These are phyloP conservation scores for Bidens hawaiensis DNA, from an alignment of 140 eudicot genomes.

Conservation along the genomic window DNA sequence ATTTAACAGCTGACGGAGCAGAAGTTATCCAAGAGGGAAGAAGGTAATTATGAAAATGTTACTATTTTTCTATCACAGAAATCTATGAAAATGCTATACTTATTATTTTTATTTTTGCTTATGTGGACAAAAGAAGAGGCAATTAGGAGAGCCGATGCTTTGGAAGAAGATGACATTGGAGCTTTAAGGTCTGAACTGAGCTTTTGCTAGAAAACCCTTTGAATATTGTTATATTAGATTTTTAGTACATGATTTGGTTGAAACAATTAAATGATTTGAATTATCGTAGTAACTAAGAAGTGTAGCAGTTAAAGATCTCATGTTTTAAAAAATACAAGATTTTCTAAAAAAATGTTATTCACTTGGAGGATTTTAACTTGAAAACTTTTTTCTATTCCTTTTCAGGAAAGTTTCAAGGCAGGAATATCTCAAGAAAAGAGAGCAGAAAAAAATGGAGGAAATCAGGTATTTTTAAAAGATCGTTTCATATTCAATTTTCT, in stretches of 20 bases:
- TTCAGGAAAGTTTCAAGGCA: slow-evolving; percentile 63
- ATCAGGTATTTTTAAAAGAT: slow-evolving; percentile 43
- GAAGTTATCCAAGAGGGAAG: slow-evolving; percentile 63
- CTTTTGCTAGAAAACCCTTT: no score
- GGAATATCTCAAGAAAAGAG: slow-evolving; percentile 94
- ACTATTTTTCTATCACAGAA: background rate
- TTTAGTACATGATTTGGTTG: background rate
- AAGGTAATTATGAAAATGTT: no score
- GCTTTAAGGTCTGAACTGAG: no score
- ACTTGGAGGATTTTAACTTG: background rate
- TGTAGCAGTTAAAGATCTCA: no score
- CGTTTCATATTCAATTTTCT: background rate
- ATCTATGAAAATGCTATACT: slow-evolving; percentile 2
- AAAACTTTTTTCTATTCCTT: no score
- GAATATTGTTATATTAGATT: no score
- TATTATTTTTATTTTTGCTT: slow-evolving; percentile 6
- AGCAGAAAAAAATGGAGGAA: slow-evolving; percentile 84
- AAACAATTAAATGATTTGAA: no score
- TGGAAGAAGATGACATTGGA: background rate
- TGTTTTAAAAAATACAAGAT: no score
- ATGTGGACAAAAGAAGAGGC: slow-evolving; percentile 74
- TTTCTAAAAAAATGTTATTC: background rate
- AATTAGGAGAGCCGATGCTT: slow-evolving; percentile 80
- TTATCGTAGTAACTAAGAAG: no score
- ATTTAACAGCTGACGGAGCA: slow-evolving; percentile 66